A percentile compares a stretch with the other conserved stretches of the same genome.
These are phyloP conservation scores for Nepenthes gracilis DNA, from an alignment of 148 eudicot genomes.

Conservation along the genomic window DNA sequence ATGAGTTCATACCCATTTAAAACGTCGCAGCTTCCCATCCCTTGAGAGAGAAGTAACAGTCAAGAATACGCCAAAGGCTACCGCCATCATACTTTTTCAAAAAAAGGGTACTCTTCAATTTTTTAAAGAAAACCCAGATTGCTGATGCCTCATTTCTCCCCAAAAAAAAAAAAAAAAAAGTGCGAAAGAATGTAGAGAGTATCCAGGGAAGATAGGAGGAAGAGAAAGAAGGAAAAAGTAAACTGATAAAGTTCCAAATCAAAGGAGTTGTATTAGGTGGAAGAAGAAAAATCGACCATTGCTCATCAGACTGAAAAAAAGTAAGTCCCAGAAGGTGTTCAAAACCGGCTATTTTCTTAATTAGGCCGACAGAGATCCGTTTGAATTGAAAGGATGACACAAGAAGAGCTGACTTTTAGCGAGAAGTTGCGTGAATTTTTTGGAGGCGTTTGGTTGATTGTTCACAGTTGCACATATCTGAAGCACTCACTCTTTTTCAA, in stretches of 20 bases:
- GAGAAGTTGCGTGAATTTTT: slow-evolving; percentile 3
- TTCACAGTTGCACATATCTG: slow-evolving; percentile 20
- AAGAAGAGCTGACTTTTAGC: slow-evolving; percentile 50
- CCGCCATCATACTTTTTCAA: slow-evolving; percentile 8
- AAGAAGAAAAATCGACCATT: slow-evolving; percentile 2
- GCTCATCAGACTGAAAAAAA: not conserved
- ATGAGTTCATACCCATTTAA: not conserved
- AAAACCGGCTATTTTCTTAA: not conserved
- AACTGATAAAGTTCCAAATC: slow-evolving; percentile 2
- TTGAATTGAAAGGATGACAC: slow-evolving; percentile 38
- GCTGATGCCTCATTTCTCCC: not conserved
- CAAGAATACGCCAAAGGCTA: not conserved
- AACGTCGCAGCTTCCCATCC: slow-evolving; percentile 9
- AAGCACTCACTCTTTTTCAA: slow-evolving; percentile 20
- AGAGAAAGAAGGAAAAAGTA: not conserved
- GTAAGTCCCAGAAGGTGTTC: not conserved
- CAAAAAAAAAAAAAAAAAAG: no score
- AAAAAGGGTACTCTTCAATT: slow-evolving; percentile 1
- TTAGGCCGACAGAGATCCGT: slow-evolving; percentile 3
- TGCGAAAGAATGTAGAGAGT: slow-evolving; percentile 6
- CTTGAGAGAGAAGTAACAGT: slow-evolving; percentile 40
- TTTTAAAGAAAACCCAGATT: not conserved
- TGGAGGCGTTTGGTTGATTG: slow-evolving; percentile 5
- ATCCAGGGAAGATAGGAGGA: slow-evolving; percentile 6
- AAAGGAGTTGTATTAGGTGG: slow-evolving; percentile 2